Percentiles rank a stretch among this genome's conserved stretches.
phyloP scores from a whole-genome alignment of 2,329 filamentous ascomycete species.

The Teratosphaeria zuluensis region DNA sequence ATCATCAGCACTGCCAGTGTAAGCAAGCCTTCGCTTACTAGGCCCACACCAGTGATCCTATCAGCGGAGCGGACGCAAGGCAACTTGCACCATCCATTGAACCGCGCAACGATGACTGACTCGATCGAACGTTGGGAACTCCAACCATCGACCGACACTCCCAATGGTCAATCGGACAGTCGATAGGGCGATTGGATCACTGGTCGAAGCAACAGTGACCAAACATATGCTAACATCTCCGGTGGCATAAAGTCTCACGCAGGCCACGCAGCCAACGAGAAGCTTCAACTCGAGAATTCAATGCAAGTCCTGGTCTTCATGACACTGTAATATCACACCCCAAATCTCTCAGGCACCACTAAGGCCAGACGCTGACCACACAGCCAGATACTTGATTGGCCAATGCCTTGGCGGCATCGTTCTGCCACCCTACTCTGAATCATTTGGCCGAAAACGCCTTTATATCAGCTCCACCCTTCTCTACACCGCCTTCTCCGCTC shows the following conservation, averaged over 20 bases:
- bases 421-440: not conserved
- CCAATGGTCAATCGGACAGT: no score
- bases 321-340: not conserved
- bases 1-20: not conserved
- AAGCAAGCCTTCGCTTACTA: not conserved
- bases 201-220: no score
- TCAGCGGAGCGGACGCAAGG: no score
- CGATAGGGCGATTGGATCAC: no score
- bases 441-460: not conserved
- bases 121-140: no score
- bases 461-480: not conserved
- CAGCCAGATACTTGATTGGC: not conserved
- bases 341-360: no score
- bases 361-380: no score
- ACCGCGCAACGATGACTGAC: no score
- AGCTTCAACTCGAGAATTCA: not conserved
- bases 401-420: not conserved
- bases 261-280: not conserved
- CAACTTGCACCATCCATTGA: no score
- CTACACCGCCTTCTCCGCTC: not conserved
- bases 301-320: not conserved
- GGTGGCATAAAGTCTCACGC: not conserved
- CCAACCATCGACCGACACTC: no score
- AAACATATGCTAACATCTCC: no score
- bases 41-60: no score